Conservation (phyloP, 495 filamentous ascomycete species). For the Endocarpon pusillum region DNA sequence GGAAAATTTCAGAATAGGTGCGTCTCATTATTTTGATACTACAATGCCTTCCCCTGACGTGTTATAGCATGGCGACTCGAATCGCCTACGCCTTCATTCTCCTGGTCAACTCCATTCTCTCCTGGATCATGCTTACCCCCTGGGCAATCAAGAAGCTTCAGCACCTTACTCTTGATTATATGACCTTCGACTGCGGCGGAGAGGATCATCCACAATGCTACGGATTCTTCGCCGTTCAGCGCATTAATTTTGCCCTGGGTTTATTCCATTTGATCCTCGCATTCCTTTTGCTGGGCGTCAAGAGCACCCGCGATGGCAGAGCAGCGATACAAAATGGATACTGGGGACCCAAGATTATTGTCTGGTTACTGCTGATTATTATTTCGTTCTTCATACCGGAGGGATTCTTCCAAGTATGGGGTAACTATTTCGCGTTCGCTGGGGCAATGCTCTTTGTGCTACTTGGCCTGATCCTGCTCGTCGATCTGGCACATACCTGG, state of each 20-base stretch:
- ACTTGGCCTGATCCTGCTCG: slow-evolving; percentile 77
- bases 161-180: slow-evolving; percentile 81
- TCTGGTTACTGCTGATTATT: slow-evolving; percentile 75
- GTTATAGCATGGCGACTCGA: slow-evolving; percentile 75
- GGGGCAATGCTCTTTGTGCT: slow-evolving; percentile 90
- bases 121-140: slow-evolving; percentile 98
- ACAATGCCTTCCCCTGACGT: slow-evolving; percentile 8
- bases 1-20: slow-evolving; percentile 95
- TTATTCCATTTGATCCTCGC: slow-evolving; percentile 82
- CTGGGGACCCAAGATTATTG: slow-evolving; percentile 75
- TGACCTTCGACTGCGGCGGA: slow-evolving; percentile 78
- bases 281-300: slow-evolving; percentile 69
- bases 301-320: slow-evolving; percentile 69
- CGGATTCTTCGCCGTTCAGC: slow-evolving; percentile 89
- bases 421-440: slow-evolving; percentile 78
- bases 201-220: slow-evolving; percentile 57
- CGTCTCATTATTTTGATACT: slow-evolving; percentile 4
- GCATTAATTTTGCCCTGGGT: slow-evolving; percentile 93
- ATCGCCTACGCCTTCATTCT: slow-evolving; percentile 96
- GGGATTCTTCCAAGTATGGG: slow-evolving; percentile 86
- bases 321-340: slow-evolving; percentile 87
- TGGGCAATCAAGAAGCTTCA: slow-evolving; percentile 96
- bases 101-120: slow-evolving; percentile 84
- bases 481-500: slow-evolving; percentile 95
- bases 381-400: slow-evolving; percentile 92